Evolutionary conservation across 768 basidiomycete genomes (phyloP).

Genomic region (Boletus bicolor): DNA sequence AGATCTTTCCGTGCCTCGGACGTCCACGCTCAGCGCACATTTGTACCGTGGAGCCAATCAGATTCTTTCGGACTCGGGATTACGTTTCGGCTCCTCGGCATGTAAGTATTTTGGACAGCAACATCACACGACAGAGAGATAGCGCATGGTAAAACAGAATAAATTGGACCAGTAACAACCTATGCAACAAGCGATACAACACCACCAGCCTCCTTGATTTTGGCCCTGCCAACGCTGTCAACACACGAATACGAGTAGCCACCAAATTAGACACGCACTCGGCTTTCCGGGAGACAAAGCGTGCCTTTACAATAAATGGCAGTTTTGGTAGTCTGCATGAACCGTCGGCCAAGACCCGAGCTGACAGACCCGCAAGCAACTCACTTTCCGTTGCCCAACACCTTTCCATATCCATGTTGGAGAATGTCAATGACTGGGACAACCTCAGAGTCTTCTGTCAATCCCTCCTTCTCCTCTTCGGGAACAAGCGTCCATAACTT

Average conservation of each 20-base stretch:
- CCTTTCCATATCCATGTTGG: conserved; percentile 82
- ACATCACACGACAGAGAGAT: not conserved
- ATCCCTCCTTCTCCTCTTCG: conserved; percentile 72
- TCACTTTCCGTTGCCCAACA: conserved; percentile 90
- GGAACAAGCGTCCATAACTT: conserved; percentile 93
- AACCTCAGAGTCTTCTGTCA: conserved; percentile 70
- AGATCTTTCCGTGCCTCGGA: not conserved
- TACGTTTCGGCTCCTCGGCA: conserved; percentile 5
- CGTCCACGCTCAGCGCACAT: not conserved
- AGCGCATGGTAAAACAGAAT: conserved; percentile 17
- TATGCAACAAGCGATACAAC: conserved; percentile 92
- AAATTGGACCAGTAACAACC: conserved; percentile 8
- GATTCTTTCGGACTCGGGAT: not conserved
- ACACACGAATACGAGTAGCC: conserved; percentile 16
- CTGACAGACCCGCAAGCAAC: conserved; percentile 28
- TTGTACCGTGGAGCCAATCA: not conserved
- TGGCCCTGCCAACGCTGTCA: conserved; percentile 40
- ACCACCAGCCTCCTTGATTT: conserved; percentile 93
- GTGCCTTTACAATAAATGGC: conserved; percentile 98
- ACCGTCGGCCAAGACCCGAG: not conserved
- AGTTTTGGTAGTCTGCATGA: conserved; percentile 69
- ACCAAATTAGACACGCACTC: conserved; percentile 47
- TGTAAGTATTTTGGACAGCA: not conserved
- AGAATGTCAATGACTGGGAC: conserved; percentile 95
- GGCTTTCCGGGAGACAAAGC: conserved; percentile 86